These are phyloP conservation scores for Venturia aucupariae DNA, from an alignment of 2,329 filamentous ascomycete species.

Conservation along the genomic window DNA sequence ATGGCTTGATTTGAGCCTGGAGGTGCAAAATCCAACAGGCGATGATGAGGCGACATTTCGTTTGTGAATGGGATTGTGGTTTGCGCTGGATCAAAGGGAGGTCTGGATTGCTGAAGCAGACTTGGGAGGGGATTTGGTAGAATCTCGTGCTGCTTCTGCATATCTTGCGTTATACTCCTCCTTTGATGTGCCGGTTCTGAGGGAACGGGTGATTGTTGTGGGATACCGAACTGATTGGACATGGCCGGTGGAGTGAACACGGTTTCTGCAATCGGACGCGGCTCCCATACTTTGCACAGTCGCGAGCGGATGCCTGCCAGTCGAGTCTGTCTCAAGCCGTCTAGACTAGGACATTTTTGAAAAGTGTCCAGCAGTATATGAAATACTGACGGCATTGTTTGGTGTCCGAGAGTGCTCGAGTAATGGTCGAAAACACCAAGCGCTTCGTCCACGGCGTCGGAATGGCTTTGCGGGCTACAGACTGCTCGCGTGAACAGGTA, in stretches of 20 bases:
- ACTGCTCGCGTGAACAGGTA: constrained; percentile 6
- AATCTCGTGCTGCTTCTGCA: neutral
- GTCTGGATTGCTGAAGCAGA: neutral
- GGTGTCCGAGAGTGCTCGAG: constrained; percentile 20
- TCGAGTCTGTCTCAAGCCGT: constrained; percentile 10
- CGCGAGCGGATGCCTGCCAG: constrained; percentile 12
- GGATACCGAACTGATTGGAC: neutral
- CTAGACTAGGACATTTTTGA: neutral
- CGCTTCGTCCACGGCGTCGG: constrained; percentile 9
- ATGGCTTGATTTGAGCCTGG: neutral
- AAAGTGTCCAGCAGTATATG: neutral
- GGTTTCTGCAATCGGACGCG: neutral
- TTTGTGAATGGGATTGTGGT: neutral
- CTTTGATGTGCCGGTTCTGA: neutral
- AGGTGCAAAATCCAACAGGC: neutral
- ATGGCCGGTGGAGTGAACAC: neutral
- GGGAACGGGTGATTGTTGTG: neutral
- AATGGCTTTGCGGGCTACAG: constrained; percentile 3
- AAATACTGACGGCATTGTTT: constrained; percentile 21
- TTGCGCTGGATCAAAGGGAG: neutral
- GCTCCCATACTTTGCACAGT: constrained; percentile 17
- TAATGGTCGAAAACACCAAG: constrained; percentile 16
- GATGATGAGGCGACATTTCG: neutral
- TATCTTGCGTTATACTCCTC: neutral
- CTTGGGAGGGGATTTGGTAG: neutral